Evolutionary conservation across 257 asterid species (phyloP).

Genomic region (Gynochthodes officinalis): DNA sequence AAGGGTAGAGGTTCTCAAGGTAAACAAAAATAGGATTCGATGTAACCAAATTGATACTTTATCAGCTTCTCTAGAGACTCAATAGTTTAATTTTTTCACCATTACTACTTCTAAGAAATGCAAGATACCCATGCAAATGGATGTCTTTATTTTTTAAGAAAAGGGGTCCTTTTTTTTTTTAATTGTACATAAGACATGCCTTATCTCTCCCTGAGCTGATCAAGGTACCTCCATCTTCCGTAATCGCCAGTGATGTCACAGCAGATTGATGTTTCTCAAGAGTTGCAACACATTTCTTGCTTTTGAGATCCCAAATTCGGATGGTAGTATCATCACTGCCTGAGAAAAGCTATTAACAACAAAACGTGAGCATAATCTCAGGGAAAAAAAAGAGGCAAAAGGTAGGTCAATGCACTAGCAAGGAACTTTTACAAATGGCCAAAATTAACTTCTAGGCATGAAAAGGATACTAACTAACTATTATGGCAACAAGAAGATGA

Average conservation of each 20-base stretch:
- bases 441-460: not conserved
- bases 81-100: not conserved
- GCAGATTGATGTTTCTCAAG: conserved; percentile 86
- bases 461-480: not conserved
- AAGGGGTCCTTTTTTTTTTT: not conserved
- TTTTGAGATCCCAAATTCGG: conserved; percentile 75
- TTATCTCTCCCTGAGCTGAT: conserved; percentile 92
- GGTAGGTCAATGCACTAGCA: not conserved
- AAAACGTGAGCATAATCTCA: conserved; percentile 9
- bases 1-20: not conserved
- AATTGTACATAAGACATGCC: conserved; percentile 31
- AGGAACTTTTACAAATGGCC: not conserved
- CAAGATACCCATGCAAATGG: not conserved
- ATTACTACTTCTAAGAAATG: not conserved
- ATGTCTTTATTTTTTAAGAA: not conserved
- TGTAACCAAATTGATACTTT: not conserved
- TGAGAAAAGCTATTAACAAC: conserved; percentile 65
- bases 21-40: not conserved
- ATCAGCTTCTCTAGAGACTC: not conserved
- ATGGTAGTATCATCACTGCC: conserved; percentile 79
- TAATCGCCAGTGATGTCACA: conserved; percentile 81
- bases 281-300: conserved; percentile 66
- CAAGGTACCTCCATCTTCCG: conserved; percentile 91
- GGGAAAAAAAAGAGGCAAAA: not conserved
- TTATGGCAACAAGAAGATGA: not conserved